Evolutionary conservation across 257 asterid genomes (phyloP), one percentile per base, ranked within the genome.

Genomic region (Nicotiana undulata): DNA sequence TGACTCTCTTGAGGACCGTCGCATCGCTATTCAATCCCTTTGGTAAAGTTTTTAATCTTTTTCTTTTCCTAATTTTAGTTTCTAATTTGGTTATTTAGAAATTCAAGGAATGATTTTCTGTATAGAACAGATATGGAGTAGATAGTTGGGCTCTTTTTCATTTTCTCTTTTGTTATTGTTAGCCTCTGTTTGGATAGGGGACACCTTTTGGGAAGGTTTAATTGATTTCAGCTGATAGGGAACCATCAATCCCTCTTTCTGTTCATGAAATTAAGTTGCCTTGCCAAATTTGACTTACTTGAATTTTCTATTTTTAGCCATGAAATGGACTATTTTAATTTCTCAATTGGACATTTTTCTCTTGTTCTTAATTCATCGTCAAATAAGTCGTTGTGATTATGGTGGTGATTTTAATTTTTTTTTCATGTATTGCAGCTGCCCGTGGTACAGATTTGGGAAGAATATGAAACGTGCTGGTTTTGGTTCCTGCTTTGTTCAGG

Each of bases 391-490:
- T 32, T 81, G 72, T 49, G 80, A 59, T 58, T 86, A 58, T 68
- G 17, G n/a, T 76, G 67, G 9, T 82, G 64, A 83, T 55, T 32
- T 44, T 75, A 64, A 67, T 81, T 80, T 74, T 81, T 80, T 74
- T 81, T 24, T 46, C 60, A 46, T 88, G 77, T 84, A 9, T 82
- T 92, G 90, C 98, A 96, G 99, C 84, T 96, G 90, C 82, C 99
- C 98, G 0, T 92, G 99, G 81, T 96, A 92, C 79, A 92, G 99
- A 89, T 96, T 96, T 59, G 99, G 97, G 84, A 94, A 90, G 92
- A 96, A 96, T 86, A 92, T 96, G 99, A 91, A 85, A 80, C 92
- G 95, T 64, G 97, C 99, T 80, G 98, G 99, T 82, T 87, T 88
- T 40, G 97, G 99, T 75, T 85, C 97, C 80, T 92, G 97, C 85